phyloP scores from a whole-genome alignment of 2,329 filamentous ascomycete species.

The Oidium heveae region DNA sequence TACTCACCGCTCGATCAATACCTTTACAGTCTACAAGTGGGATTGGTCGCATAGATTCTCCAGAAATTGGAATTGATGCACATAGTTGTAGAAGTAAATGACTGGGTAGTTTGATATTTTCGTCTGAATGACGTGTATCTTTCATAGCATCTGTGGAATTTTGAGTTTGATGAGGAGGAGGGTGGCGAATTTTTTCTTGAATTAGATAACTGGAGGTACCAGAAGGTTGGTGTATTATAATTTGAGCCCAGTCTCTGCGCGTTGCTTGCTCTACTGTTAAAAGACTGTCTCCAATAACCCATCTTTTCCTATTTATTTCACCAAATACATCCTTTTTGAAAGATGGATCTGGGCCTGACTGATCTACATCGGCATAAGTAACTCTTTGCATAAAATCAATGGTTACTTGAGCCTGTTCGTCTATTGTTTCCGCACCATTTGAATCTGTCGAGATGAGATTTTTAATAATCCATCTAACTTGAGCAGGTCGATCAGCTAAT shows the following conservation, averaged over 20 bases:
- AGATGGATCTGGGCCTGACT: constrained; percentile 39
- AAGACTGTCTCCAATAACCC: constrained; percentile 50
- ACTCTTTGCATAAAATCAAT: constrained; percentile 87
- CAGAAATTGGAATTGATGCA: constrained; percentile 32
- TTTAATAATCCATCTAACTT: constrained; percentile 76
- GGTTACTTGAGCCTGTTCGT: constrained; percentile 83
- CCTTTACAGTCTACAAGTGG: constrained; percentile 39
- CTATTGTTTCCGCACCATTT: constrained; percentile 47
- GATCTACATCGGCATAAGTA: constrained; percentile 62
- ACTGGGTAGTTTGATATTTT: constrained; percentile 42
- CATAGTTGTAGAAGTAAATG: constrained; percentile 47
- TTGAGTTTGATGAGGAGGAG: constrained; percentile 28
- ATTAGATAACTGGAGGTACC: constrained; percentile 28
- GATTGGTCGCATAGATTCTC: constrained; percentile 39
- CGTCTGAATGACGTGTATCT: constrained; percentile 25
- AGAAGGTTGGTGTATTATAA: constrained; percentile 48
- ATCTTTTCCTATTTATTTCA: constrained; percentile 38
- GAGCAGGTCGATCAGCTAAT: constrained; percentile 54
- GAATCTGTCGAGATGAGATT: constrained; percentile 57
- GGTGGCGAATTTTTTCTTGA: constrained; percentile 31
- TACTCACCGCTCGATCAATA: constrained; percentile 38
- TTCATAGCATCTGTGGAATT: constrained; percentile 22
- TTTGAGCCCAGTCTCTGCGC: constrained; percentile 39
- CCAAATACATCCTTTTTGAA: constrained; percentile 41
- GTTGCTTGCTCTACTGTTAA: constrained; percentile 49